These are phyloP conservation scores for Cyberlindnera mississippiensis DNA, from an alignment of 805 yeast species.

Conservation along the genomic window DNA sequence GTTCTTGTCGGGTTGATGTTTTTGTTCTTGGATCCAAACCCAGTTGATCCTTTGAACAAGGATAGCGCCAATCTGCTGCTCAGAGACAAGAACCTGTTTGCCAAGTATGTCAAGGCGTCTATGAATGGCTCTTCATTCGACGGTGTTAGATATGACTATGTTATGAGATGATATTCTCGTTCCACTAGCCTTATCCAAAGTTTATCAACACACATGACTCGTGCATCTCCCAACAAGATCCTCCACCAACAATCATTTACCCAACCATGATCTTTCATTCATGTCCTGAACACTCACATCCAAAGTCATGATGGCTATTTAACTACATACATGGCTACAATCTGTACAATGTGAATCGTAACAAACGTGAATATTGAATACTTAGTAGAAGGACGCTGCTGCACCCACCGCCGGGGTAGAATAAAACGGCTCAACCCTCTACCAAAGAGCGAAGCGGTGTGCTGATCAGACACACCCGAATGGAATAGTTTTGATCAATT, in stretches of 20 bases:
- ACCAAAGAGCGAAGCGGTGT: no score
- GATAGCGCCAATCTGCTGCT: constrained; percentile 69
- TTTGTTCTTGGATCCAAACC: constrained; percentile 84
- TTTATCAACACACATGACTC: not conserved
- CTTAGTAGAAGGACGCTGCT: no score
- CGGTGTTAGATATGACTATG: constrained; percentile 59
- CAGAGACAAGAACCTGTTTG: constrained; percentile 46
- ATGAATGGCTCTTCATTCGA: constrained; percentile 73
- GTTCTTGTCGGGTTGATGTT: constrained; percentile 82
- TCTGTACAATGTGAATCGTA: no score
- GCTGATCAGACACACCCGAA: not conserved
- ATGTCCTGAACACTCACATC: no score
- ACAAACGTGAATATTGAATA: no score
- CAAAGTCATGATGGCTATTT: no score
- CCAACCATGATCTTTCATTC: no score
- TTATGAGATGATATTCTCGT: constrained; percentile 27
- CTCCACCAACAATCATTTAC: no score
- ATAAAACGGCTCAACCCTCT: no score
- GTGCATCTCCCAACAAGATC: no score
- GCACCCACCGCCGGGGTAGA: no score
- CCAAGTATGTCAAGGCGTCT: constrained; percentile 49
- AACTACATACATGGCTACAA: no score
- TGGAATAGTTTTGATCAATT: not conserved
- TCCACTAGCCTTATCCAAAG: not conserved
- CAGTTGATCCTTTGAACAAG: constrained; percentile 88